Evolutionary conservation across 352 stramenopile genomes (phyloP).

Genomic region (Pilasporangium apinafurcum): DNA sequence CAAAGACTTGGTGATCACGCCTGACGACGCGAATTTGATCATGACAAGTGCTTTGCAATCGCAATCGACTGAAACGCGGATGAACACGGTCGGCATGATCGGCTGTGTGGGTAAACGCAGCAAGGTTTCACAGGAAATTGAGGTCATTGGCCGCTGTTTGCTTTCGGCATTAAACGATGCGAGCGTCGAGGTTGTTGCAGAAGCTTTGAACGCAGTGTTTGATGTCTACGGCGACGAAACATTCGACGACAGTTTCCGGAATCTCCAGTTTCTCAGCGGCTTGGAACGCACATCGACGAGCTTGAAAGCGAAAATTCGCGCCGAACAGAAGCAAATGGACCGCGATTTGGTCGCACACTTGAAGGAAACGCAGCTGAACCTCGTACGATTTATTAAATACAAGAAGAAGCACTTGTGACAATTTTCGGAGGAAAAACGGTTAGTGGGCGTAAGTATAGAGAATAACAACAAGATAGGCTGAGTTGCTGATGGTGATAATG

Average conservation of each 20-base stretch:
- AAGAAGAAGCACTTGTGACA: conserved; percentile 83
- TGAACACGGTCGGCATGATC: conserved; percentile 76
- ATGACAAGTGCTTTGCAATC: conserved; percentile 57
- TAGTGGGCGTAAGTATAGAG: neutral
- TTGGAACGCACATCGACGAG: conserved; percentile 56
- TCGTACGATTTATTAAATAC: conserved; percentile 89
- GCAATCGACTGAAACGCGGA: conserved; percentile 52
- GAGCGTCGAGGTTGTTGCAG: conserved; percentile 77
- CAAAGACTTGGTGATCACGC: conserved; percentile 38
- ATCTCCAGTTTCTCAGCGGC: conserved; percentile 48
- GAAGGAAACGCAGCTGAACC: conserved; percentile 84
- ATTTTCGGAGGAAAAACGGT: neutral
- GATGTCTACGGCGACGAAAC: conserved; percentile 81
- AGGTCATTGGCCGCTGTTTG: conserved; percentile 62
- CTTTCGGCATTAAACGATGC: conserved; percentile 49
- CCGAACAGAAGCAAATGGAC: conserved; percentile 72
- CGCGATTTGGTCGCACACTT: conserved; percentile 73
- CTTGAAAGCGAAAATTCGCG: conserved; percentile 69
- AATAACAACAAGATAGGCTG: neutral
- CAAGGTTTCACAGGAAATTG: conserved; percentile 55
- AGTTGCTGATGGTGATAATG: neutral
- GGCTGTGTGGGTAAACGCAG: conserved; percentile 70
- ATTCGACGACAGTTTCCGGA: conserved; percentile 68
- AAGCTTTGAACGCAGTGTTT: conserved; percentile 83
- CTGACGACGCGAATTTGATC: conserved; percentile 64